Conservation (phyloP, 495 filamentous ascomycete species). For the Daldinia loculata region DNA sequence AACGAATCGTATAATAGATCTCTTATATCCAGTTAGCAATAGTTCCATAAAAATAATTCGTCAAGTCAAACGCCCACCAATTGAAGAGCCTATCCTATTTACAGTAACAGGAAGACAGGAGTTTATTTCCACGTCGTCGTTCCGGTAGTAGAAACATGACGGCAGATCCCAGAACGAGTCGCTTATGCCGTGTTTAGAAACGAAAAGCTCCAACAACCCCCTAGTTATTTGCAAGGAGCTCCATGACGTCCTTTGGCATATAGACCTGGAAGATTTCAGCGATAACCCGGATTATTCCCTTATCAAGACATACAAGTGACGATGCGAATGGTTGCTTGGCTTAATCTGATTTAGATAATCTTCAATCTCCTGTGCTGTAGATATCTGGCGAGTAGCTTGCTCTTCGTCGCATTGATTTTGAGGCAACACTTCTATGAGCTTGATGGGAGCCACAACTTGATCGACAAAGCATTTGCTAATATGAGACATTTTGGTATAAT, state of each 20-base stretch:
- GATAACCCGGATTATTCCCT: neutral
- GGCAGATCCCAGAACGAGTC: conserved; percentile 50
- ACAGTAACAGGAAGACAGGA: conserved; percentile 47
- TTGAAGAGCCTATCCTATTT: conserved; percentile 32
- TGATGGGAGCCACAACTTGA: conserved; percentile 36
- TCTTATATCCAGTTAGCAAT: conserved; percentile 43
- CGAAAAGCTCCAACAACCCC: conserved; percentile 48
- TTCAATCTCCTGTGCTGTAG: conserved; percentile 29
- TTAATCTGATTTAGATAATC: conserved; percentile 6
- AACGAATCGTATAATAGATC: conserved; percentile 52
- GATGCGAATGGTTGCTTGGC: conserved; percentile 33
- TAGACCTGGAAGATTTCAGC: conserved; percentile 47
- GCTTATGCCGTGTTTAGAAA: conserved; percentile 38
- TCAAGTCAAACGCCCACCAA: conserved; percentile 36
- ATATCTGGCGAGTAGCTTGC: conserved; percentile 11
- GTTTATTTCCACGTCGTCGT: conserved; percentile 48
- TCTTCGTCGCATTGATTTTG: conserved; percentile 3
- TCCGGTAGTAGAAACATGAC: conserved; percentile 54
- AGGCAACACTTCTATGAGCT: conserved; percentile 39
- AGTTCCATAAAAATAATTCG: neutral
- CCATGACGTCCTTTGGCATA: conserved; percentile 56
- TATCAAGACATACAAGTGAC: conserved; percentile 45
- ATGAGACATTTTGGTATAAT: conserved; percentile 35
- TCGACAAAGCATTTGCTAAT: conserved; percentile 41
- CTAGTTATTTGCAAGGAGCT: conserved; percentile 51